Evolutionary conservation across 352 stramenopile genomes (phyloP), one percentile per base, ranked within the genome.

Genomic region (Blastocystis sp.): DNA sequence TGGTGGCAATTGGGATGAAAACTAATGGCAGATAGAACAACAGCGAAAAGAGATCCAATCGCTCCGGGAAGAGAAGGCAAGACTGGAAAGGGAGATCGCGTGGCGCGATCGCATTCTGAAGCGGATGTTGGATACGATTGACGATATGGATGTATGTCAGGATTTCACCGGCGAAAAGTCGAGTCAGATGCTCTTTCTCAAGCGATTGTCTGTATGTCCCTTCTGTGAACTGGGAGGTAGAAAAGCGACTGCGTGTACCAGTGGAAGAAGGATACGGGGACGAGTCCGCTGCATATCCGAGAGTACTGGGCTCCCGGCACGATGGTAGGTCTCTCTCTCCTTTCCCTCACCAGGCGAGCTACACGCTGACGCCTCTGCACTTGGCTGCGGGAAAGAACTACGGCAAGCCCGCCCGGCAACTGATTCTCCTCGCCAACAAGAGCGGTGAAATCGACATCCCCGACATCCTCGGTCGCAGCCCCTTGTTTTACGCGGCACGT

Each of bases 391-490:
- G 9, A 38, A 57, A 32, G 2, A 46, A 49, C 2, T 18, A 29
- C 1, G 29, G 21, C 8, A 8, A 9, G n/a, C 14, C 21, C 40
- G 18, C 32, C 65, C 18, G n/a, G 42, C 16, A 56, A n/a, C n/a
- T 78, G 18, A 16, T 78, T 0, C 48, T 6, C 29, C 65, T 78
- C 9, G 65, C 65, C 16, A 46, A 38, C 18, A n/a, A 56, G 7
- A 54, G n/a, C 49, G 29, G 56, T 46, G 59, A 71, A 71, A 36
- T 78, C 32, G 65, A 78, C 27, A 78, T 78, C 32, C 65, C 42
- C n/a, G 65, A 78, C 32, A 38, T 78, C 32, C 54, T 78, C 32
- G 65, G 65, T 24, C 42, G 65, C 54, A 78, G 38, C 21, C 65
- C 65, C 1, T 40, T 78, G 65, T 78, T 78, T 34, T 78, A 78